These are phyloP conservation scores for Eucalyptus melliodora DNA, from an alignment of 345 rosid genomes.

Conservation along the genomic window DNA sequence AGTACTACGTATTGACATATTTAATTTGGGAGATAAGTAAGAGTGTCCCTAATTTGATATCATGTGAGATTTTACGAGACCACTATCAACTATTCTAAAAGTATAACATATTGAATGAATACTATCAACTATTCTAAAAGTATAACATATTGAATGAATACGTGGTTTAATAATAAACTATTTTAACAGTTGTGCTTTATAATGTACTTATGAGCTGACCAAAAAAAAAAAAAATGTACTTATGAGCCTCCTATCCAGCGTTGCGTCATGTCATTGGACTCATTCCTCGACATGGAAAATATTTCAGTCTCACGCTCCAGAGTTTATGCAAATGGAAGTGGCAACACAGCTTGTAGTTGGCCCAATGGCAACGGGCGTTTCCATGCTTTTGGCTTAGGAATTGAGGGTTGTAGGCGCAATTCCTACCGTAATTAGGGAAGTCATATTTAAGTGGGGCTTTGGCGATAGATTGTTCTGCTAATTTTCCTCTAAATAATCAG, in stretches of 20 bases:
- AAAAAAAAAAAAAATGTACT: too few species aligned
- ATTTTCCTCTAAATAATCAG: background rate
- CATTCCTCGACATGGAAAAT: background rate
- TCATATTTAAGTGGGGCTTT: background rate
- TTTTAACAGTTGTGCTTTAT: background rate
- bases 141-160: fast-evolving
- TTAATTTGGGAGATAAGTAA: too few species aligned
- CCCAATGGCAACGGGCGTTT: background rate
- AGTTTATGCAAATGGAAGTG: background rate
- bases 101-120: fast-evolving
- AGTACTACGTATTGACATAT: too few species aligned
- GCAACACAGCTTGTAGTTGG: background rate
- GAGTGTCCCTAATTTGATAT: too few species aligned
- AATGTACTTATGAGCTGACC: background rate
- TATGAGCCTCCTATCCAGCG: background rate
- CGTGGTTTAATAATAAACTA: too few species aligned
- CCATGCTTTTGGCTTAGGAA: background rate
- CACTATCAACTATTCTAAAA: fast-evolving
- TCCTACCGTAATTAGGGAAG: background rate
- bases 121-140: fast-evolving
- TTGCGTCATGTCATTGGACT: background rate
- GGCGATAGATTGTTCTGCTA: background rate
- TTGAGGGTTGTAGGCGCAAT: background rate
- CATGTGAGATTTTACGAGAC: fast-evolving
- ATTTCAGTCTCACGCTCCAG: background rate